Percentiles rank a stretch among this genome's conserved stretches.
phyloP scores from a whole-genome alignment of 192 early-diverging fungal genomes.

The Helicostylum pulchrum region DNA sequence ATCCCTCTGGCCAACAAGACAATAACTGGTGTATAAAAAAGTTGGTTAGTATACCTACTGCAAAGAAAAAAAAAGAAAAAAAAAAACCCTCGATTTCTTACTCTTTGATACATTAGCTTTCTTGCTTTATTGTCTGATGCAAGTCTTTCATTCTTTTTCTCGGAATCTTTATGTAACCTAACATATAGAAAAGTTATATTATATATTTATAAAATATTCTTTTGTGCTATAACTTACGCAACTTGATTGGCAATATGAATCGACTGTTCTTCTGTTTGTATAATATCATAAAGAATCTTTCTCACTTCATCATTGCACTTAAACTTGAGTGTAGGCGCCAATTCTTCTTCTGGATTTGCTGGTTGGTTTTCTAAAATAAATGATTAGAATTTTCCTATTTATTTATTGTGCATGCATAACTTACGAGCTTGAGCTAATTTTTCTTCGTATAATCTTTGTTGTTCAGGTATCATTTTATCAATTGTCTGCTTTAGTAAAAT shows the following conservation, averaged over 20 bases:
- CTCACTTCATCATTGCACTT: slow-evolving; percentile 33
- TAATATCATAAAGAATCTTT: slow-evolving; percentile 29
- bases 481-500: slow-evolving; percentile 17
- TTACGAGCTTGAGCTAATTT: slow-evolving; percentile 15
- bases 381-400: background rate
- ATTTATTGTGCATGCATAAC: background rate
- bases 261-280: slow-evolving; percentile 25
- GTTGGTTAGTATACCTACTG: no score
- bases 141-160: slow-evolving; percentile 13
- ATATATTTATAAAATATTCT: no score
- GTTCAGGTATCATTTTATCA: slow-evolving; percentile 30
- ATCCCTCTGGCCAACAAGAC: slow-evolving; percentile 41
- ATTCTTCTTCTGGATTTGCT: background rate
- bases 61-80: no score
- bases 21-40: slow-evolving; percentile 35
- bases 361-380: background rate
- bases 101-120: slow-evolving; percentile 48
- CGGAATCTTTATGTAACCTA: background rate
- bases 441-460: slow-evolving; percentile 15
- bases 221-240: slow-evolving; percentile 17
- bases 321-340: slow-evolving; percentile 18
- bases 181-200: background rate
- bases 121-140: slow-evolving; percentile 40
- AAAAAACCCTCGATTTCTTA: slow-evolving; percentile 22
- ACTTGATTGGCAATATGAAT: slow-evolving; percentile 24